Conservation (phyloP, 345 rosid genomes). For the Eutrema heterophyllum region DNA sequence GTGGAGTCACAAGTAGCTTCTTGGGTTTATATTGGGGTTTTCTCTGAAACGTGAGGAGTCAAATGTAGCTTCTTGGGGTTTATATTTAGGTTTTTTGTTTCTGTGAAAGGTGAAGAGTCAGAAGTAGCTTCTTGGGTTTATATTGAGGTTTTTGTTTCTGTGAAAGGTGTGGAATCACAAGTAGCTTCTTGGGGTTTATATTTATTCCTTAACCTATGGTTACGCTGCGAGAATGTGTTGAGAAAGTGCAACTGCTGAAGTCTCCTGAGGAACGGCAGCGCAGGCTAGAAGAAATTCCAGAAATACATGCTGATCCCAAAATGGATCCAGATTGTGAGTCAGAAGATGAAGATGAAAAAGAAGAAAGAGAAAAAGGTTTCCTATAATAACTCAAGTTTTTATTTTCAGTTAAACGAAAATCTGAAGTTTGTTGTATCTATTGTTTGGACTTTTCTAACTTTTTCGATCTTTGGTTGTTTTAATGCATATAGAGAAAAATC, state of each 20-base stretch:
- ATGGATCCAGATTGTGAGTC: constrained; percentile 97
- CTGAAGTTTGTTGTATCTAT: background rate
- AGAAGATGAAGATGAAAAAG: constrained; percentile 68
- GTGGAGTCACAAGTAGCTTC: constrained; percentile 67
- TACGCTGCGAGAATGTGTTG: constrained; percentile 99
- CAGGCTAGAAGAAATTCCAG: constrained; percentile 91
- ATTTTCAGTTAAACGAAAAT: background rate
- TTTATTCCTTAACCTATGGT: constrained; percentile 64
- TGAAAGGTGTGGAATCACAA: no score
- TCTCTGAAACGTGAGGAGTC: no score
- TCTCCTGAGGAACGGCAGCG: constrained; percentile 94
- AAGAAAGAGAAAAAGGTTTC: constrained; percentile 69
- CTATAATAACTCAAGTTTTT: background rate
- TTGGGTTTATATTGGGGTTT: no score
- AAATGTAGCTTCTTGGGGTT: no score
- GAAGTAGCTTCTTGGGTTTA: no score
- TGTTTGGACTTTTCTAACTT: constrained; percentile 6
- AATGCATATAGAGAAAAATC: constrained; percentile 46
- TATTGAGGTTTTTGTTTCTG: no score
- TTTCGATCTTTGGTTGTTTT: constrained; percentile 21
- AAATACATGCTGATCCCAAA: constrained; percentile 88
- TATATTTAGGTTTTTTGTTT: no score
- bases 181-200: no score
- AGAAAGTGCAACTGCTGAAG: constrained; percentile 89
- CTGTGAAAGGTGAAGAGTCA: no score